Evolutionary conservation across 2,329 filamentous ascomycete genomes (phyloP).

Genomic region (Curvularia eragrostidis): DNA sequence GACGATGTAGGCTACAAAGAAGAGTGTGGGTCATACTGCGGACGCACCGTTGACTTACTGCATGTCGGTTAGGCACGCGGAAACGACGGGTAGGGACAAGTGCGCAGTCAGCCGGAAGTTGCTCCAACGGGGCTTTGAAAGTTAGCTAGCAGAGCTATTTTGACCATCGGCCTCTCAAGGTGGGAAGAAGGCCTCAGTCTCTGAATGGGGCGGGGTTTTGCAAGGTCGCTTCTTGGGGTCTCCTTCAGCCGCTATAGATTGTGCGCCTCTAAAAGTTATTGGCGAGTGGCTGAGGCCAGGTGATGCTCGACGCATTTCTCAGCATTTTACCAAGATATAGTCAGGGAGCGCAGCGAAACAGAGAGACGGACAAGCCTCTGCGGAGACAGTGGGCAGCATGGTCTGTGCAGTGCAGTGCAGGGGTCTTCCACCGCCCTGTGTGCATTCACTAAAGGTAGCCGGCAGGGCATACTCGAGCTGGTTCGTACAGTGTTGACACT

Average conservation of each 20-base stretch:
- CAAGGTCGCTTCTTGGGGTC: slow-evolving; percentile 40
- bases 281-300: slow-evolving; percentile 26
- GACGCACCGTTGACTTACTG: slow-evolving; percentile 39
- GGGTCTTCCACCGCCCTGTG: too few species aligned
- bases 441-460: slow-evolving; percentile 22
- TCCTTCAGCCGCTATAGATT: slow-evolving; percentile 41
- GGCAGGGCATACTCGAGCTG: slow-evolving; percentile 20
- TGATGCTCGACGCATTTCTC: slow-evolving; percentile 28
- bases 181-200: slow-evolving; percentile 36
- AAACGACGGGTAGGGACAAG: slow-evolving; percentile 40
- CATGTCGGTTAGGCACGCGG: slow-evolving; percentile 48
- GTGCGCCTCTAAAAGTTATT: slow-evolving; percentile 29
- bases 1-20: slow-evolving; percentile 27
- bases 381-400: slow-evolving; percentile 14
- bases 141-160: slow-evolving; percentile 47
- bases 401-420: too few species aligned
- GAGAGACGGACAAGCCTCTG: slow-evolving; percentile 10
- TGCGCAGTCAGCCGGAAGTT: slow-evolving; percentile 47
- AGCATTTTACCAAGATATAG: slow-evolving; percentile 20
- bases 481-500: slow-evolving; percentile 27
- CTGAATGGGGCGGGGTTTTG: slow-evolving; percentile 39
- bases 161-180: slow-evolving; percentile 39
- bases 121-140: slow-evolving; percentile 38
- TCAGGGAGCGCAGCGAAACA: slow-evolving; percentile 16
- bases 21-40: slow-evolving; percentile 35